These are phyloP conservation scores for Globisporangium sylvaticum DNA, from an alignment of 352 stramenopile species.

Conservation along the genomic window DNA sequence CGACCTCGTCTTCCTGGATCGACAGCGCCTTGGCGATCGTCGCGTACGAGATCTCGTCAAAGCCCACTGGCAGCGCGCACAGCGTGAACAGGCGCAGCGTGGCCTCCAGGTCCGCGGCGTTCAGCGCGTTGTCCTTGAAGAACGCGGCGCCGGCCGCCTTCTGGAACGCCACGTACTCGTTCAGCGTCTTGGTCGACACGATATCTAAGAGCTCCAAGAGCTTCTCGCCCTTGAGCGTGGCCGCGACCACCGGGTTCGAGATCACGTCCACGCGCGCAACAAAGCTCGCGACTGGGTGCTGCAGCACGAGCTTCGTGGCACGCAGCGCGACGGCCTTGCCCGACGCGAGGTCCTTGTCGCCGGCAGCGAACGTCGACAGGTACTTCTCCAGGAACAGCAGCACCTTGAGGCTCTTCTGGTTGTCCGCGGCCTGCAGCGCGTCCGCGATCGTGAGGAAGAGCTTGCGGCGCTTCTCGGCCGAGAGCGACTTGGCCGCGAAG, in stretches of 20 bases:
- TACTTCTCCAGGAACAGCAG: constrained; percentile 78
- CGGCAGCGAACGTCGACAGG: constrained; percentile 48
- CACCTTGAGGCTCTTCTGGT: constrained; percentile 45
- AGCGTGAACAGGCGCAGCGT: constrained; percentile 93
- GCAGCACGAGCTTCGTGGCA: constrained; percentile 81
- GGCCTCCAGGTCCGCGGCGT: constrained; percentile 55
- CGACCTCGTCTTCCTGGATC: constrained; percentile 83
- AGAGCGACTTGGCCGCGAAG: constrained; percentile 40
- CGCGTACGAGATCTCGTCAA: constrained; percentile 90
- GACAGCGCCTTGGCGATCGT: constrained; percentile 81
- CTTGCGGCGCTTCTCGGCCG: constrained; percentile 41
- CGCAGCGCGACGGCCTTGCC: constrained; percentile 79
- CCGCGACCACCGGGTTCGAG: constrained; percentile 68
- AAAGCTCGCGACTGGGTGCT: constrained; percentile 90
- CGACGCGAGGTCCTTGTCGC: constrained; percentile 47
- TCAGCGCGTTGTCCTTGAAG: constrained; percentile 54
- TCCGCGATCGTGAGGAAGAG: constrained; percentile 73
- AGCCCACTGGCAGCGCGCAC: constrained; percentile 86
- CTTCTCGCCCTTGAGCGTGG: constrained; percentile 62
- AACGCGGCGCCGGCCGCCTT: constrained; percentile 57
- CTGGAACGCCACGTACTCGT: constrained; percentile 85
- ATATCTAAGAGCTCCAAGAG: constrained; percentile 90
- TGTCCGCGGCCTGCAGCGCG: constrained; percentile 36
- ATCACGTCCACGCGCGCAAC: constrained; percentile 86
- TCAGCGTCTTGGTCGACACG: constrained; percentile 89